A percentile compares a stretch with the other conserved stretches of the same genome.
Conservation (phyloP, 768 basidiomycete genomes). For the Agaricus subrufescens region DNA sequence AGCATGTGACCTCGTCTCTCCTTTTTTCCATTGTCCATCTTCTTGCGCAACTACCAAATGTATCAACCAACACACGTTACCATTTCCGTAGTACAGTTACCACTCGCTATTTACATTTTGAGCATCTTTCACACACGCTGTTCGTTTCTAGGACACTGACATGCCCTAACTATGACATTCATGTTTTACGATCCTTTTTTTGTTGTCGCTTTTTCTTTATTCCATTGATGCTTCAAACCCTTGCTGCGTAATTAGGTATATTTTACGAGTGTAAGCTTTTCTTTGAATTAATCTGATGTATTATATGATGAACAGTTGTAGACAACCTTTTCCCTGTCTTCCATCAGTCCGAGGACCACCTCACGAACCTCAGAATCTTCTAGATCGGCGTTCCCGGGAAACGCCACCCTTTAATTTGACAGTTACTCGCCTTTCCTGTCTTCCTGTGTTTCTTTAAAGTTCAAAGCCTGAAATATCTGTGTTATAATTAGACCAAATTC, state of each 20-base stretch:
- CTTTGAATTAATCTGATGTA: not conserved
- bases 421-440: too few species aligned
- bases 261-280: not conserved
- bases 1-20: not conserved
- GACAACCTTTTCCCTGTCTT: not conserved
- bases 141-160: not conserved
- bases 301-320: not conserved
- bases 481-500: too few species aligned
- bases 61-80: constrained; percentile 4
- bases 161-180: not conserved
- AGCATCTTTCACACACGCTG: not conserved
- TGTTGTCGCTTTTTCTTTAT: not conserved
- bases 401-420: too few species aligned
- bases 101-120: constrained; percentile 1
- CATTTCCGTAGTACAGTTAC: constrained; percentile 10
- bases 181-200: not conserved
- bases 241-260: not conserved
- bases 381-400: too few species aligned
- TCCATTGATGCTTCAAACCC: not conserved
- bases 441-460: too few species aligned
- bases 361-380: too few species aligned
- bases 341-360: too few species aligned
- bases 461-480: too few species aligned
- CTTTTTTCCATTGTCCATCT: not conserved
- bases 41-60: not conserved